A percentile compares a stretch with the other conserved stretches of the same genome.
Conservation (phyloP, 2,329 filamentous ascomycete species). For the Apiospora arundinis region DNA sequence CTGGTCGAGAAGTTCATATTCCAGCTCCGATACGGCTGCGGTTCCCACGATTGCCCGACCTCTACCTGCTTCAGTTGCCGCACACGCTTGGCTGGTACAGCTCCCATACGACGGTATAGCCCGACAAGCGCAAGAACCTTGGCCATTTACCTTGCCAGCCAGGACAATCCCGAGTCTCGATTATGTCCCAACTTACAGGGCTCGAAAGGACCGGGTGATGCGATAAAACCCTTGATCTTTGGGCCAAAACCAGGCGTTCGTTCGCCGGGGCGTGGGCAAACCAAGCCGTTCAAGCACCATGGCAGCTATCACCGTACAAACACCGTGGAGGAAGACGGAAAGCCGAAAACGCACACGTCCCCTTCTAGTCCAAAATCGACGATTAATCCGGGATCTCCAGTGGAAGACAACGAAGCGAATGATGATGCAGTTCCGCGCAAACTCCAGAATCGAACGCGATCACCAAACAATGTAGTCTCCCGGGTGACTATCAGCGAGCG, state of each 20-base stretch:
- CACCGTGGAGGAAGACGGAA: constrained; percentile 18
- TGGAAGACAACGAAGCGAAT: neutral
- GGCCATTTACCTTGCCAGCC: constrained; percentile 79
- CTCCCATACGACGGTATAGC: constrained; percentile 79
- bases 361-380: neutral
- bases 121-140: constrained; percentile 81
- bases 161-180: constrained; percentile 75
- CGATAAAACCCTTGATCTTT: constrained; percentile 56
- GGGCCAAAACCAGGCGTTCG: constrained; percentile 39
- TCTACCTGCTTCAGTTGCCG: constrained; percentile 83
- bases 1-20: constrained; percentile 77
- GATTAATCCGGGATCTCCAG: neutral
- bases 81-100: constrained; percentile 68
- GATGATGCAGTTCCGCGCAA: constrained; percentile 9
- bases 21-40: constrained; percentile 85
- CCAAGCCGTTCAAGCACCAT: constrained; percentile 10
- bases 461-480: constrained; percentile 23
- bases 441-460: neutral
- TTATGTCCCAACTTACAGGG: constrained; percentile 65
- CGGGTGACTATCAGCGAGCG: constrained; percentile 52
- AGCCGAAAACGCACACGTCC: neutral
- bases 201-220: constrained; percentile 50
- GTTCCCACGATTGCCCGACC: constrained; percentile 70
- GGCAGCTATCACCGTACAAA: neutral
- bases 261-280: constrained; percentile 30